phyloP scores from a whole-genome alignment of 305 asterid species.

The Ruellia speciosa region DNA sequence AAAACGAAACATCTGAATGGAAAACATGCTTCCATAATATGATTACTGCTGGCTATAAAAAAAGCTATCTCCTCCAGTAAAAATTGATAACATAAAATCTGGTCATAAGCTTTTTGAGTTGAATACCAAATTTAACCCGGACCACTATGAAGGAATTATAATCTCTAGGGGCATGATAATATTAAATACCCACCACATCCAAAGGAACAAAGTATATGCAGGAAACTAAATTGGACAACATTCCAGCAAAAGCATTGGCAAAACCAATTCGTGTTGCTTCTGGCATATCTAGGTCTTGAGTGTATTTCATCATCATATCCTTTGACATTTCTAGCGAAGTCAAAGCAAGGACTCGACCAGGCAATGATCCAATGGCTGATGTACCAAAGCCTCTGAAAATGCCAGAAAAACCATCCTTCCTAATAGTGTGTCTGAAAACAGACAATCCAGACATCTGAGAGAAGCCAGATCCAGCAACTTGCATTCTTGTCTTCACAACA shows the following conservation, averaged over 20 bases:
- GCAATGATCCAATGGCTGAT: conserved; percentile 76
- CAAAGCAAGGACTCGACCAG: conserved; percentile 85
- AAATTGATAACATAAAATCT: too few species aligned
- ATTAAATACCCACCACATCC: conserved; percentile 63
- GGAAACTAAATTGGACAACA: conserved; percentile 75
- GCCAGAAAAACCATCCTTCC: conserved; percentile 57
- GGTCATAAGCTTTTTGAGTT: neutral
- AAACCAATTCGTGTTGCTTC: conserved; percentile 71
- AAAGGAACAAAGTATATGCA: conserved; percentile 78
- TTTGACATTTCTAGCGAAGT: conserved; percentile 83
- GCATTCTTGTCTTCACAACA: conserved; percentile 87
- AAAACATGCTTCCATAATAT: neutral
- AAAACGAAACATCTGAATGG: neutral
- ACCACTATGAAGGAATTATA: conserved; percentile 8
- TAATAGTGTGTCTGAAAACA: conserved; percentile 50
- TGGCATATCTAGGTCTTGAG: conserved; percentile 48
- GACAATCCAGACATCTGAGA: conserved; percentile 49
- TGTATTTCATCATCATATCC: conserved; percentile 59
- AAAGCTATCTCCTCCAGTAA: too few species aligned
- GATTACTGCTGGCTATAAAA: too few species aligned
- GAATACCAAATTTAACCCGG: neutral
- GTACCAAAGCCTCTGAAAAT: conserved; percentile 83
- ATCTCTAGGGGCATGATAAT: conserved; percentile 12
- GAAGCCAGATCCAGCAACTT: conserved; percentile 62
- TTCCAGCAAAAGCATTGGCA: conserved; percentile 81